Evolutionary conservation across 1,284 basidiomycete genomes (phyloP).

Genomic region (Sporisorium exsertum): DNA sequence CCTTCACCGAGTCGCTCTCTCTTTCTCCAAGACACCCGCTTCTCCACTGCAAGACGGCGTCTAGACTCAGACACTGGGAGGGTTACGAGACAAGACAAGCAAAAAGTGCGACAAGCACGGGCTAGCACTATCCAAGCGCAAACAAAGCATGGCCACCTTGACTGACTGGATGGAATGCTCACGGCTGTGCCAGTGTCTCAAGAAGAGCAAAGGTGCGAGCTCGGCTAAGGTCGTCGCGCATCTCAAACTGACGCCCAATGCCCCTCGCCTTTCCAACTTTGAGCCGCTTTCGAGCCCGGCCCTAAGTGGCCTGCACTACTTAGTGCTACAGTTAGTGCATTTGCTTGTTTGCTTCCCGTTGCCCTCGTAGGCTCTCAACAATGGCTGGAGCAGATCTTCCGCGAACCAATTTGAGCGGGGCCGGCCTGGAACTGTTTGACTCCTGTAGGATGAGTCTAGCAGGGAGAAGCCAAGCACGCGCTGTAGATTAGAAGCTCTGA

Average conservation of each 20-base stretch:
- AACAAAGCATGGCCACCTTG: background rate
- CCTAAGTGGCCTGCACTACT: too few relatives aligned
- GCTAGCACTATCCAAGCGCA: background rate
- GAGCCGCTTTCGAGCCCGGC: background rate
- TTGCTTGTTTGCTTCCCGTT: too few relatives aligned
- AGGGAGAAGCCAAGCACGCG: too few relatives aligned
- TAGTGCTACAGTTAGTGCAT: background rate
- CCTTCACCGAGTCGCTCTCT: too few relatives aligned
- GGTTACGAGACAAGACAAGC: background rate
- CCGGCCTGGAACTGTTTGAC: too few relatives aligned
- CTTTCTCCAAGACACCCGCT: background rate
- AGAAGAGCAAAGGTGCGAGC: background rate
- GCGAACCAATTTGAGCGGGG: too few relatives aligned
- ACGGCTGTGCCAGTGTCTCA: too few relatives aligned
- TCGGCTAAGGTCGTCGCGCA: constrained; percentile 21
- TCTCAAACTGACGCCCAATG: constrained; percentile 33
- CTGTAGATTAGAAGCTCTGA: too few relatives aligned
- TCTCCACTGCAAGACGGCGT: background rate
- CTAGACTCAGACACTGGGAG: constrained; percentile 2
- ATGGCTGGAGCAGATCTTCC: too few relatives aligned
- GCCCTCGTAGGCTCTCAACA: too few relatives aligned
- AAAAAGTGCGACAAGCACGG: background rate
- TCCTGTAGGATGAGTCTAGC: too few relatives aligned
- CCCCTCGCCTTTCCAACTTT: constrained; percentile 9
- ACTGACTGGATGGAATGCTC: too few relatives aligned